These are phyloP conservation scores for Gossypium anomalum DNA, from an alignment of 345 rosid genomes.

Conservation along the genomic window DNA sequence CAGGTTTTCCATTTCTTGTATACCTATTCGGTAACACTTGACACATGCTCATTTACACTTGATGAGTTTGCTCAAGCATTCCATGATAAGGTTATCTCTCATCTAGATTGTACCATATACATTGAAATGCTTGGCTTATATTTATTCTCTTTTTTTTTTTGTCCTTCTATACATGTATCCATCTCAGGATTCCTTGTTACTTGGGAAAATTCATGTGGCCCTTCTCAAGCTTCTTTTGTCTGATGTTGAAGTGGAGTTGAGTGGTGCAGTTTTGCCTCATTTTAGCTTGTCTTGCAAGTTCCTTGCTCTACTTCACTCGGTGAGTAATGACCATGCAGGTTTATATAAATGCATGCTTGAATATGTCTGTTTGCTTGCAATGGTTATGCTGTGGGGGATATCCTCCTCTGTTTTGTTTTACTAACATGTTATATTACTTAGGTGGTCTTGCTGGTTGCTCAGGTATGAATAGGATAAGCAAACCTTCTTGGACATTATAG, in stretches of 20 bases:
- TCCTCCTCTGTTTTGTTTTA: background rate
- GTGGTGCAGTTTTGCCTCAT: conserved; percentile 43
- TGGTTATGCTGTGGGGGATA: background rate
- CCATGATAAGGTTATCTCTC: conserved; percentile 75
- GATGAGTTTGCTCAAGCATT: conserved; percentile 90
- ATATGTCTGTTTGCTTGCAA: background rate
- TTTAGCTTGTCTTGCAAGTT: conserved; percentile 79
- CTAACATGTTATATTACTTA: background rate
- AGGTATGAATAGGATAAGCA: conserved; percentile 9
- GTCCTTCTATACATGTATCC: background rate
- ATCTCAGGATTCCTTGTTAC: conserved; percentile 77
- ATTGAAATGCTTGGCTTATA: background rate
- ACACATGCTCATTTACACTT: conserved; percentile 69
- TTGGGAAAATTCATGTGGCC: conserved; percentile 84
- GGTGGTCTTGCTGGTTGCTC: background rate
- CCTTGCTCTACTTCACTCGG: conserved; percentile 88
- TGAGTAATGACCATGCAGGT: conserved; percentile 36
- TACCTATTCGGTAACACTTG: conserved; percentile 62
- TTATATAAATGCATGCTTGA: background rate
- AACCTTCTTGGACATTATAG: background rate
- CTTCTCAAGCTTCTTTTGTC: conserved; percentile 77
- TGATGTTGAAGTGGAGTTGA: conserved; percentile 64
- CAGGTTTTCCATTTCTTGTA: conserved; percentile 92
- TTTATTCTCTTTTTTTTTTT: conserved; percentile 19
- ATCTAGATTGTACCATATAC: conserved; percentile 11